Conservation (phyloP, 208 protist species). For the Acanthamoeba quina region DNA sequence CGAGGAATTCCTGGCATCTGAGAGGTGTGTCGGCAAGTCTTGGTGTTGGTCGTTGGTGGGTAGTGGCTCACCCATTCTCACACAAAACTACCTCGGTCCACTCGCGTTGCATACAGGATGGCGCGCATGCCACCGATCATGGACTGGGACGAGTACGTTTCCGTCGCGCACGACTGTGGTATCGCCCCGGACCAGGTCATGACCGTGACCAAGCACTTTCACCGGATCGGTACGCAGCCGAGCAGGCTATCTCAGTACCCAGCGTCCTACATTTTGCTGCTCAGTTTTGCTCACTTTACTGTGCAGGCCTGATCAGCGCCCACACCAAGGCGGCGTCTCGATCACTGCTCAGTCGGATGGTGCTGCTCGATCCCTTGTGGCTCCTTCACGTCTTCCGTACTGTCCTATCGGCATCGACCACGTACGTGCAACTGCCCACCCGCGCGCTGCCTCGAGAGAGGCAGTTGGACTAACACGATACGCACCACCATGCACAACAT, state of each 20-base stretch:
- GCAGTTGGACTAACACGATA: neutral
- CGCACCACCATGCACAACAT: neutral
- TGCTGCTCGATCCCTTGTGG: constrained; percentile 62
- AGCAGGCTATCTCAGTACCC: neutral
- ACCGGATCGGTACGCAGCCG: constrained; percentile 30
- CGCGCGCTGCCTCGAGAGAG: neutral
- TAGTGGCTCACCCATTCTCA: neutral
- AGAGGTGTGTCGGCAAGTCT: neutral
- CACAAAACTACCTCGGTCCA: neutral
- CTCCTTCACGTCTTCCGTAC: constrained; percentile 40
- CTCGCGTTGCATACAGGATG: neutral
- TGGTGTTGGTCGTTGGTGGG: neutral
- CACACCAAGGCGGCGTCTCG: constrained; percentile 42
- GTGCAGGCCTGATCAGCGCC: constrained; percentile 34
- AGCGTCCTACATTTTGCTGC: neutral
- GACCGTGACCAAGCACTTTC: constrained; percentile 68
- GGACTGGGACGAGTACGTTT: constrained; percentile 59
- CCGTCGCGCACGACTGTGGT: constrained; percentile 35
- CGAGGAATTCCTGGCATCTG: constrained; percentile 42
- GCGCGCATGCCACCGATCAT: constrained; percentile 65
- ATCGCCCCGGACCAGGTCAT: constrained; percentile 45
- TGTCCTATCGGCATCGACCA: neutral
- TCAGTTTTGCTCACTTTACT: neutral
- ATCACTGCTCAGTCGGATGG: constrained; percentile 46
- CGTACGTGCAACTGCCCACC: neutral